phyloP scores from a whole-genome alignment of 345 rosid genomes.

The Alliaria petiolata region DNA sequence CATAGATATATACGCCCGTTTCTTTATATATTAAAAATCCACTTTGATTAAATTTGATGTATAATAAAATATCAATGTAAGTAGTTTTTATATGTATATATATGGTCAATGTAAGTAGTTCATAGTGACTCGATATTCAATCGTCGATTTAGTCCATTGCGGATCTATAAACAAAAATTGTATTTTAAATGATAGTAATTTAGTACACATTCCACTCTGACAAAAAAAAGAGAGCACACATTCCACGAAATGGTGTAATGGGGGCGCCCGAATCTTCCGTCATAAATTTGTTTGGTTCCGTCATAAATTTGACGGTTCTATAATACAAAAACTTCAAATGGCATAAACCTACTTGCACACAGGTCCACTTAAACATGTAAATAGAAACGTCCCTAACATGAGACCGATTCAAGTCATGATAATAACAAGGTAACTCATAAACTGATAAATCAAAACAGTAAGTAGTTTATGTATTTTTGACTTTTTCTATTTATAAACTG shows the following conservation, averaged over 20 bases:
- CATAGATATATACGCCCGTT: slow-evolving; percentile 19
- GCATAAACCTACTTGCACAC: background rate
- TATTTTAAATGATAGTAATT: background rate
- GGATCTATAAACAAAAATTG: background rate
- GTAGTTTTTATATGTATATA: too few relatives aligned
- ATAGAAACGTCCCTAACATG: background rate
- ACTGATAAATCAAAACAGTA: background rate
- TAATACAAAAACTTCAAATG: background rate
- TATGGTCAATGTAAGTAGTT: background rate
- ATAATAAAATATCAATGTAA: background rate
- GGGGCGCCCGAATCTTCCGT: too few relatives aligned
- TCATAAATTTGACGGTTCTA: too few relatives aligned
- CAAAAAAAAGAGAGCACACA: too few relatives aligned
- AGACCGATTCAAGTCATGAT: background rate
- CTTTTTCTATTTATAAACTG: background rate
- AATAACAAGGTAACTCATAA: background rate
- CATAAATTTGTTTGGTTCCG: too few relatives aligned
- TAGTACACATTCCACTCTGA: too few relatives aligned
- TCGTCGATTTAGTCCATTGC: background rate
- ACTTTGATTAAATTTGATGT: background rate
- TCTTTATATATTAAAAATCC: background rate
- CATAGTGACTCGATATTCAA: background rate
- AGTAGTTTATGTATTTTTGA: background rate
- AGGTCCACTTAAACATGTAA: background rate
- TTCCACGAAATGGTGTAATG: too few relatives aligned